Conservation (phyloP, 2,329 filamentous ascomycete genomes). For the Reticulascus tulasneorum region DNA sequence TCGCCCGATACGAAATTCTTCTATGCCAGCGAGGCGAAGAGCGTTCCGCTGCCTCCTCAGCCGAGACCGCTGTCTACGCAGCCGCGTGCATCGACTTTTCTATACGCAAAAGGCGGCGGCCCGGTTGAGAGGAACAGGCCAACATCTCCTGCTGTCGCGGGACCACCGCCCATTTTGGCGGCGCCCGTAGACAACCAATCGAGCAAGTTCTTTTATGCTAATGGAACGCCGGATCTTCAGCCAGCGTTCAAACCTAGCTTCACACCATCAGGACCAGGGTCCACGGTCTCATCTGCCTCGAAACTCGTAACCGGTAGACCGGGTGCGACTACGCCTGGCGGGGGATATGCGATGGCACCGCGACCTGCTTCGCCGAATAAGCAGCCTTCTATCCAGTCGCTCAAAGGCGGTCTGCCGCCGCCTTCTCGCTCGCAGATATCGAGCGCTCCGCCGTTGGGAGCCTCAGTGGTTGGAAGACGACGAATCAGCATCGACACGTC, state of each 20-base stretch:
- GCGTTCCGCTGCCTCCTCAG: constrained; percentile 10
- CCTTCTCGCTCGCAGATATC: constrained; percentile 26
- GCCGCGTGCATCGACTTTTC: constrained; percentile 47
- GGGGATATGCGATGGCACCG: constrained; percentile 23
- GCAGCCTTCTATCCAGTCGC: constrained; percentile 12
- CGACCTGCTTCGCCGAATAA: constrained; percentile 52
- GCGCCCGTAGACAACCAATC: constrained; percentile 33
- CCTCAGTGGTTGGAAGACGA: constrained; percentile 30
- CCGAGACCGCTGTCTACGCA: constrained; percentile 27
- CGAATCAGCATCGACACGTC: constrained; percentile 40
- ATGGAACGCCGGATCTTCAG: constrained; percentile 54
- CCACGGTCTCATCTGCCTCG: constrained; percentile 41
- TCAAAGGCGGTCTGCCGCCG: constrained; percentile 16
- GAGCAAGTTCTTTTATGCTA: constrained; percentile 73
- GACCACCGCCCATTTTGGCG: constrained; percentile 8
- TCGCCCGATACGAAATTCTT: constrained; percentile 73
- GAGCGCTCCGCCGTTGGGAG: constrained; percentile 32
- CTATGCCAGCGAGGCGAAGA: constrained; percentile 75
- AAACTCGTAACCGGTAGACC: constrained; percentile 37
- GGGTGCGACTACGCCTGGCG: constrained; percentile 24
- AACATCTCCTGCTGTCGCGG: constrained; percentile 18
- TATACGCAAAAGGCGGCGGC: constrained; percentile 51
- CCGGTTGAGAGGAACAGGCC: constrained; percentile 34
- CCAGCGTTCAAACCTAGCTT: constrained; percentile 29
- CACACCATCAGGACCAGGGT: constrained; percentile 35